Evolutionary conservation across 2,329 filamentous ascomycete genomes (phyloP).

Genomic region (Arthrobotrys megalospora): DNA sequence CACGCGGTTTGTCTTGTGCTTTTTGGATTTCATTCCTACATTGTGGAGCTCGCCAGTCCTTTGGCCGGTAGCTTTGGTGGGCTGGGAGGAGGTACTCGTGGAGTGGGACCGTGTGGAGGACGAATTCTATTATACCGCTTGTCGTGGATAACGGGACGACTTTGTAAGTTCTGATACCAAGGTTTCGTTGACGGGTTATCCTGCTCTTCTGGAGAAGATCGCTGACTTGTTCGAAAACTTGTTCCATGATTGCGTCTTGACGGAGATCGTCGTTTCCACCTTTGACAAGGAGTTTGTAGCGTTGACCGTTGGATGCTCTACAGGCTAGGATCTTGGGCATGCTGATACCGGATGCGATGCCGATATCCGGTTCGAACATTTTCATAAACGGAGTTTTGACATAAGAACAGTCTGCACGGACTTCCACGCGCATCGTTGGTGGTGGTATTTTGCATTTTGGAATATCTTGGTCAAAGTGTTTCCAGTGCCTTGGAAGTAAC

Average conservation of each 20-base stretch:
- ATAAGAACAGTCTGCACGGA: constrained; percentile 83
- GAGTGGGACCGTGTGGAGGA: constrained; percentile 90
- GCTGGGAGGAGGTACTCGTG: constrained; percentile 94
- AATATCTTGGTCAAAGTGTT: constrained; percentile 67
- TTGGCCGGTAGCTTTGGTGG: constrained; percentile 87
- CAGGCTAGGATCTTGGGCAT: constrained; percentile 93
- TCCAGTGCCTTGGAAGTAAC: constrained; percentile 51
- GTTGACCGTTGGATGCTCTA: constrained; percentile 80
- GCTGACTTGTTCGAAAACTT: constrained; percentile 97
- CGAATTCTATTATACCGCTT: constrained; percentile 96
- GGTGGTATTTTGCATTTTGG: constrained; percentile 82
- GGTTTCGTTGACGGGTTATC: constrained; percentile 85
- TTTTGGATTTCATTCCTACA: constrained; percentile 85
- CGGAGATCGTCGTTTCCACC: constrained; percentile 95
- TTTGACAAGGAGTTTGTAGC: constrained; percentile 93
- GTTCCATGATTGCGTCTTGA: constrained; percentile 99
- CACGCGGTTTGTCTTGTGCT: constrained; percentile 78
- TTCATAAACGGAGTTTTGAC: constrained; percentile 80
- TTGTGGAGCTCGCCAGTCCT: constrained; percentile 80
- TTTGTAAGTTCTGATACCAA: constrained; percentile 96
- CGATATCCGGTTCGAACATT: constrained; percentile 81
- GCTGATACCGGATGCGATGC: constrained; percentile 90
- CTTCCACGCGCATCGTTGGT: constrained; percentile 86
- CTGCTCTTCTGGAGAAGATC: constrained; percentile 88
- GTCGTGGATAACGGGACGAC: constrained; percentile 88